Evolutionary conservation across 208 protist genomes (phyloP), one percentile per base, ranked within the genome.

Genomic region (Acanthamoeba castellanii): DNA sequence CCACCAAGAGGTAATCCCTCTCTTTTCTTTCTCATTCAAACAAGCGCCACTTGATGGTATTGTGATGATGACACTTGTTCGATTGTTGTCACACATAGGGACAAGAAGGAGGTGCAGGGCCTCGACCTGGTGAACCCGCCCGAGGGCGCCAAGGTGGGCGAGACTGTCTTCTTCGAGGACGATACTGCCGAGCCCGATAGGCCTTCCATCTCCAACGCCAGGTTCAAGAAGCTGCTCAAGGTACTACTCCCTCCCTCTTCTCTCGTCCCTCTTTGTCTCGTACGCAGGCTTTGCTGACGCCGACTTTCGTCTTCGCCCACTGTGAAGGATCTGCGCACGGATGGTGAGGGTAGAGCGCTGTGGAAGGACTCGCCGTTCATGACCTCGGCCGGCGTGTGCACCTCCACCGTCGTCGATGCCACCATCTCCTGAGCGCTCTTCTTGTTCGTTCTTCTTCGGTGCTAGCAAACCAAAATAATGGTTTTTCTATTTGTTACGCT

Each of bases 91-190:
- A 47, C n/a, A 37, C 37, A 3, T 16, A 82, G 81, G 81, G 81
- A 88, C 22, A 47, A 74, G 61, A 92, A 92, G 68, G 85, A 93
- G 34, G 45, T 61, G 32, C 90, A 52, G 27, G 47, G 50, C 22
- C 68, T 96, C 70, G 95, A 96, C 45, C 92, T 96, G 11, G 61
- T 96, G 14, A 87, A 92, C 30, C 66, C 72, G 34, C 95, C 95
- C 22, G 91, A 94, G 76, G 91, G 91, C 11, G 72, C 70, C 68
- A 82, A 85, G 45, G 61, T 78, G 37, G 92, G 92, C 52, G 92
- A 95, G 37, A 55, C 50, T 27, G 76, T 95, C 78, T 90, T 74
- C 61, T 87, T 95, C 55, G 87, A 92, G 87, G 87, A n/a, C 55
- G 87, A 92, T 32, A 25, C 55, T 11, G 18, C 59, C 64, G 87